Evolutionary conservation across 352 stramenopile species (phyloP).

Genomic region (Phytophthora sp.): DNA sequence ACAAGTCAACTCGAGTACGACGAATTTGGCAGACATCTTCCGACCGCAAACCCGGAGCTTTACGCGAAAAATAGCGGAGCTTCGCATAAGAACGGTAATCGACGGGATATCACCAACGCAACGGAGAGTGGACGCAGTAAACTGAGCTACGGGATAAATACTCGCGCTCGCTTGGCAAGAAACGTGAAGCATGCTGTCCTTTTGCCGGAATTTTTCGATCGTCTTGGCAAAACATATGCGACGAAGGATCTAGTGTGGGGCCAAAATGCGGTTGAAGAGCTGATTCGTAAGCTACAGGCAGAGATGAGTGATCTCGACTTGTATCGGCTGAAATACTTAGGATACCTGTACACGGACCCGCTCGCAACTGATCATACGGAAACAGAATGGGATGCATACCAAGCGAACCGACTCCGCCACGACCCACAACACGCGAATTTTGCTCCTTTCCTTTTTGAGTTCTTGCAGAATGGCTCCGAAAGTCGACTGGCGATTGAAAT

Average conservation of each 20-base stretch:
- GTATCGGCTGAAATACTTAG: constrained; percentile 80
- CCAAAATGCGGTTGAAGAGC: constrained; percentile 68
- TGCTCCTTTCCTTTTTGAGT: constrained; percentile 77
- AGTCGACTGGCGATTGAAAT: constrained; percentile 70
- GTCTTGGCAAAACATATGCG: constrained; percentile 70
- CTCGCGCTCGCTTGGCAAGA: constrained; percentile 70
- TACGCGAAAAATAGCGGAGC: constrained; percentile 44
- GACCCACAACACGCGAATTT: constrained; percentile 54
- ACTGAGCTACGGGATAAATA: constrained; percentile 78
- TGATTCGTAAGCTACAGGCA: constrained; percentile 71
- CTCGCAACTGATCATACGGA: constrained; percentile 64
- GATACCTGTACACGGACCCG: constrained; percentile 83
- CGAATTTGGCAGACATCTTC: constrained; percentile 80
- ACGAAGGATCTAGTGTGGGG: constrained; percentile 89
- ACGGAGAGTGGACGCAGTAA: constrained; percentile 76
- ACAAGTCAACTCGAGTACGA: constrained; percentile 81
- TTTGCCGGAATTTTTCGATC: constrained; percentile 88
- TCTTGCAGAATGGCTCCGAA: constrained; percentile 69
- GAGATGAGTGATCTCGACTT: constrained; percentile 81
- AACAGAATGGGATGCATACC: constrained; percentile 47
- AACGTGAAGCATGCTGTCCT: constrained; percentile 84
- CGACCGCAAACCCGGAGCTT: constrained; percentile 55
- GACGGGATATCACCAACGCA: constrained; percentile 65
- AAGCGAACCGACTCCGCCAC: constrained; percentile 24
- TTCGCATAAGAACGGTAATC: constrained; percentile 52